Base-by-base conservation (phyloP, 495 filamentous ascomycete species). In the Xylaria bambusicola region DNA sequence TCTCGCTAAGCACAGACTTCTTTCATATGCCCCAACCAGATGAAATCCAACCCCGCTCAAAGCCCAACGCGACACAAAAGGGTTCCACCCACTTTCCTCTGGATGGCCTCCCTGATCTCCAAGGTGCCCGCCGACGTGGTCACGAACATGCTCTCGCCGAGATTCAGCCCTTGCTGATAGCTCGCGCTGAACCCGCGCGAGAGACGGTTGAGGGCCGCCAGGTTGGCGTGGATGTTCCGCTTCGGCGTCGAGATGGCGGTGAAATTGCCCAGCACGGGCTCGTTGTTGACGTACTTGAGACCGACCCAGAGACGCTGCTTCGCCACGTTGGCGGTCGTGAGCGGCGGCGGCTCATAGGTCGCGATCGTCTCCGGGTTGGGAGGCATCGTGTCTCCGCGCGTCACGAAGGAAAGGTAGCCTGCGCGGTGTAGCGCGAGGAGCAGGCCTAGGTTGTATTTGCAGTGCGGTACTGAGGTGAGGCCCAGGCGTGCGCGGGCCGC, bases 111-210 rank as follows among this genome's bases (percentile, higher is more conserved):
- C 67, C 94, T 83, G 26, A 84, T 77, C 78, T 98, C 95, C 73
- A 97, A 64, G 17, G 97, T 81, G 9, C 94, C 94, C 51, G 74
- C 73, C 75, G 91, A 88, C 40, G 92, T 97, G 27, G 74, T 82
- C 54, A 98, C 63, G 71, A 92, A 93, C 66, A 98, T 66, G 68
- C 82, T 84, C 84, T 98, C 94, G 51, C 94, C 95, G 0, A 93
- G 80, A 29, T 80, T 86, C 66, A 98, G 62, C 4, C 91, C 91
- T 68, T 81, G 82, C 42, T 97, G 81, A 63, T 82, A 82, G 2
- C 82, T 80, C 6, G 80, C 78, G 33, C 82, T 75, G 55, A 85
- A 76, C 18, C 94, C 94, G 59, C 86, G 78, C 23, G 86, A 76
- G 6, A 98, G 74, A 33, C 73, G 70, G 21, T 80, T 80, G 41